Percentiles rank a stretch among this genome's conserved stretches.
phyloP scores from a whole-genome alignment of 768 basidiomycete genomes.

The Scleroderma citrinum region DNA sequence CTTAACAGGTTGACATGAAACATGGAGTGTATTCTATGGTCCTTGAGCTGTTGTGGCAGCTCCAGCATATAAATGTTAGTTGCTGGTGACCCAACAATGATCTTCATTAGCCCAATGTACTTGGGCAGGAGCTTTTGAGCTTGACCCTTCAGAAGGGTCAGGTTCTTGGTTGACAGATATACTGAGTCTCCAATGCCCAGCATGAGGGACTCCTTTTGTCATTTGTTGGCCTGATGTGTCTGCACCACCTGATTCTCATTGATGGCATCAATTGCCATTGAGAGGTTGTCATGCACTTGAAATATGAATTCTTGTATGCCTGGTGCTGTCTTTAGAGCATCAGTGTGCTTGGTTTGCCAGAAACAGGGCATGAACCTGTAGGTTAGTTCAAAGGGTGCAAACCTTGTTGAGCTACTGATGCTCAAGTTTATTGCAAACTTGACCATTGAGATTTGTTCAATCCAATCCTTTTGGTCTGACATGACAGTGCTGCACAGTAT shows the following conservation, averaged over 20 bases:
- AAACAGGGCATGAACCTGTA: slow-evolving; percentile 11
- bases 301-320: slow-evolving; percentile 23
- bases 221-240: slow-evolving; percentile 5
- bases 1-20: too few species aligned
- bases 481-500: slow-evolving; percentile 22
- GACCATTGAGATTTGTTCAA: slow-evolving; percentile 2
- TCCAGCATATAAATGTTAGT: too few species aligned
- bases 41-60: too few species aligned
- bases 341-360: too few species aligned
- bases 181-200: slow-evolving; percentile 19
- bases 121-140: too few species aligned
- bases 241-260: slow-evolving; percentile 9
- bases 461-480: slow-evolving; percentile 24
- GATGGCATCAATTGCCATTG: slow-evolving; percentile 2
- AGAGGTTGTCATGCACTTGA: slow-evolving; percentile 16
- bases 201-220: neutral
- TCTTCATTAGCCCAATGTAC: neutral
- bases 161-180: slow-evolving; percentile 33
- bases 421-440: slow-evolving; percentile 20
- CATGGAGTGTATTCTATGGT: too few species aligned
- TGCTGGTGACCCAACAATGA: too few species aligned
- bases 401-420: slow-evolving; percentile 8
- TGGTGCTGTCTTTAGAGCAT: slow-evolving; percentile 16
- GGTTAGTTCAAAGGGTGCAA: slow-evolving; percentile 18
- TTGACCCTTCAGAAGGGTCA: too few species aligned